Conservation (phyloP, 108 stramenopile species). For the Skeletonema grethae region DNA sequence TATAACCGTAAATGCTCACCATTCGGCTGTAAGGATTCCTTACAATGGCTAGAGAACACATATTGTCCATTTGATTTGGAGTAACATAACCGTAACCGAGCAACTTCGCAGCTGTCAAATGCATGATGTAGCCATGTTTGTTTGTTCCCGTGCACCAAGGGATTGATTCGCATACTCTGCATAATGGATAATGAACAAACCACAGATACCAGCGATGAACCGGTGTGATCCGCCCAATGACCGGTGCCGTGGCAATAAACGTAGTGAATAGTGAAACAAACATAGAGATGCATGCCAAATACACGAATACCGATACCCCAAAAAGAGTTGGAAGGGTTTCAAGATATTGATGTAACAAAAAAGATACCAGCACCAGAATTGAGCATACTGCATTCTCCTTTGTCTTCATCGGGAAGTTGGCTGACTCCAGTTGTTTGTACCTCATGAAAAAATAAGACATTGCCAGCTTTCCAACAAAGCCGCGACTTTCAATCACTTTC, state of each 20-base stretch:
- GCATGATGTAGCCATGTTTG: slow-evolving; percentile 64
- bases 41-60: slow-evolving; percentile 60
- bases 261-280: slow-evolving; percentile 50
- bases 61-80: slow-evolving; percentile 45
- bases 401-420: slow-evolving; percentile 62
- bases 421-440: slow-evolving; percentile 52
- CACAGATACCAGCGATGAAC: slow-evolving; percentile 58
- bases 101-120: slow-evolving; percentile 59
- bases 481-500: slow-evolving; percentile 40
- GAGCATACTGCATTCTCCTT: slow-evolving; percentile 33
- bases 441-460: slow-evolving; percentile 65
- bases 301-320: slow-evolving; percentile 1
- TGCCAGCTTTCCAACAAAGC: slow-evolving; percentile 28
- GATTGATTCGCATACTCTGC: slow-evolving; percentile 45
- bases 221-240: slow-evolving; percentile 45
- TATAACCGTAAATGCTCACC: slow-evolving; percentile 69
- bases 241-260: slow-evolving; percentile 60
- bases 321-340: neutral
- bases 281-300: slow-evolving; percentile 11
- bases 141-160: slow-evolving; percentile 64
- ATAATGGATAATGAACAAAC: slow-evolving; percentile 56
- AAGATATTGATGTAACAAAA: slow-evolving; percentile 1
- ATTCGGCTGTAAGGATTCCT: slow-evolving; percentile 71
- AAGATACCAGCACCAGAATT: slow-evolving; percentile 3
- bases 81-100: slow-evolving; percentile 59